Evolutionary conservation across 352 stramenopile genomes (phyloP), one percentile per base, ranked within the genome.

Genomic region (Blastocystis sp.): DNA sequence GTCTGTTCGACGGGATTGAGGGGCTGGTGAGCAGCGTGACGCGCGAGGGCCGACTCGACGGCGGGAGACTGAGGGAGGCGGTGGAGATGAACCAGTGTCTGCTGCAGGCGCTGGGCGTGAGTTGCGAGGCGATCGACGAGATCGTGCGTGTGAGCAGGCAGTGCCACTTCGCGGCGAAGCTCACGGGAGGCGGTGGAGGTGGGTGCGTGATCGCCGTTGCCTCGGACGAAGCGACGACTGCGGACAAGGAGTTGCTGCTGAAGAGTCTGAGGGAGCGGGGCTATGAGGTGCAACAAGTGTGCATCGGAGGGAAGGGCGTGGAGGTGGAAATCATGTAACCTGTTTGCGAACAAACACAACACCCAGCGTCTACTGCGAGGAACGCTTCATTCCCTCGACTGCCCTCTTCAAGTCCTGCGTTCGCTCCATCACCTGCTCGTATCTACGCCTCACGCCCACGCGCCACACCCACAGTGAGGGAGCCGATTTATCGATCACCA

Each of bases 141-240:
- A 93, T 97, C 28, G 92, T 89, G n/a, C 76, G 87, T 48, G 91
- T 93, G 19, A 94, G 93, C 62, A 89, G 89, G 21, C 68, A 89
- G 24, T 90, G 91, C 76, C 92, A 91, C 24, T 91, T 93, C 19
- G 89, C 90, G 77, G 95, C 92, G n/a, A 97, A 97, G 81, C 90
- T 97, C 48, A 97, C 94, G 21, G 94, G 94, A 7, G 94, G 94
- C 7, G 91, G 91, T 17, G 91, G 91, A 64, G 94, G 94, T 3
- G 94, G 94, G 0, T 97, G 94, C 89, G 94, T 93, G 11, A 91
- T 97, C 40, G 93, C 93, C 43, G 89, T 97, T 34, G 28, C 28
- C 28, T 34, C 28, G 28, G 28, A 34, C 28, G 28, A 34, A 34
- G 28, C 28, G 28, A 34, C 28, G 28, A 34, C 28, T 34, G 28